Evolutionary conservation across 768 basidiomycete genomes (phyloP).

Genomic region (Trichaptum fuscoviolaceum): DNA sequence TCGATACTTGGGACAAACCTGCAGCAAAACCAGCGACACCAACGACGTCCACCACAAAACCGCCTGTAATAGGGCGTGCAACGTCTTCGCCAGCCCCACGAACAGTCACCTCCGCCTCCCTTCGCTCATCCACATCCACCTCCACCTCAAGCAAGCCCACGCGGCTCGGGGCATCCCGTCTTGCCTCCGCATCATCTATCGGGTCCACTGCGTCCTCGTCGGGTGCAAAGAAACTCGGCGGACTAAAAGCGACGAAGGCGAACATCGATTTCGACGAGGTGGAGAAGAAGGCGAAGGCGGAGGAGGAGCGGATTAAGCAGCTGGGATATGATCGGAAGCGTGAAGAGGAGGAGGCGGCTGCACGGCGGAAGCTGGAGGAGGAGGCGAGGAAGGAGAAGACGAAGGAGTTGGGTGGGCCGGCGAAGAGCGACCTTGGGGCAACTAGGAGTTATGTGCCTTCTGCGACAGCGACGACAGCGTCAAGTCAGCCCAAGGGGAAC

Average conservation of each 20-base stretch:
- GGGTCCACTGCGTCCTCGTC: constrained; percentile 26
- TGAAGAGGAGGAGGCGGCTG: constrained; percentile 65
- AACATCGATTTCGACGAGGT: constrained; percentile 93
- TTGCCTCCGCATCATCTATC: constrained; percentile 35
- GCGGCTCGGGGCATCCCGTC: constrained; percentile 38
- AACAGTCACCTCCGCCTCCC: constrained; percentile 60
- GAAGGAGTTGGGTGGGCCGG: constrained; percentile 32
- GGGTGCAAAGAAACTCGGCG: constrained; percentile 59
- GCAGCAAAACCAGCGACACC: constrained; percentile 21
- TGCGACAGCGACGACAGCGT: constrained; percentile 19
- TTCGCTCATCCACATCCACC: constrained; percentile 39
- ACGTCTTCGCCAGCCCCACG: constrained; percentile 43
- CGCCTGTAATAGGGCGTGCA: constrained; percentile 53
- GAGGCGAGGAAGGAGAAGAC: constrained; percentile 29
- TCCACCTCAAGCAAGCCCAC: constrained; percentile 23
- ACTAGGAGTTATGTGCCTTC: constrained; percentile 18
- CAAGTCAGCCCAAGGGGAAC: constrained; percentile 33
- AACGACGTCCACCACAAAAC: constrained; percentile 39
- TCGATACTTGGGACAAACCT: constrained; percentile 94
- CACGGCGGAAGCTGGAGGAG: constrained; percentile 32
- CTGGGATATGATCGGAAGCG: constrained; percentile 85
- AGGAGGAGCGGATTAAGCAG: constrained; percentile 88
- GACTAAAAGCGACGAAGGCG: constrained; percentile 80
- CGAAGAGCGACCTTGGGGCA: constrained; percentile 24
- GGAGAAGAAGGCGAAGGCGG: constrained; percentile 83